Conservation (phyloP, 2,329 filamentous ascomycete species). For the Cladosporium sp. region DNA sequence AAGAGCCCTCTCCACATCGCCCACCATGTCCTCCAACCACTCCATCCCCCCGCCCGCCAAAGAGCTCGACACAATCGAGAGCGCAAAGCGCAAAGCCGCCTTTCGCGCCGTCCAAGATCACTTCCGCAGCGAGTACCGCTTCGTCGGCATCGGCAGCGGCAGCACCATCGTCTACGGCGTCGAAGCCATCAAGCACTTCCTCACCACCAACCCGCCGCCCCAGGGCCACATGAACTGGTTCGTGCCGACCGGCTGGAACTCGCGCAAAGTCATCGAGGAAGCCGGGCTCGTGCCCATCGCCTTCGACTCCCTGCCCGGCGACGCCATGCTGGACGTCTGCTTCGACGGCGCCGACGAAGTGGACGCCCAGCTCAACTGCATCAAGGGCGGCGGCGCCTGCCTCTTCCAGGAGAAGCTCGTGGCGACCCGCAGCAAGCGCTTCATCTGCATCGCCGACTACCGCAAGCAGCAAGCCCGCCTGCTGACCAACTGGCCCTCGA, state of each 20-base stretch:
- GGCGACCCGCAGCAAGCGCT: constrained; percentile 49
- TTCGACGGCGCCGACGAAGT: constrained; percentile 98
- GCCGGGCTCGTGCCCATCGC: constrained; percentile 76
- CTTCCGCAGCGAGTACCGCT: constrained; percentile 63
- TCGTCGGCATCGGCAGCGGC: constrained; percentile 78
- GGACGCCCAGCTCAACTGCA: constrained; percentile 90
- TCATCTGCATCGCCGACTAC: constrained; percentile 63
- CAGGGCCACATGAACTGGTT: constrained; percentile 72
- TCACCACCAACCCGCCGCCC: constrained; percentile 43
- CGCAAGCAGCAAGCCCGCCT: constrained; percentile 82
- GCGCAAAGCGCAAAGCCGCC: constrained; percentile 74
- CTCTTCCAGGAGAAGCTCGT: constrained; percentile 98
- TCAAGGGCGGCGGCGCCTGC: constrained; percentile 97
- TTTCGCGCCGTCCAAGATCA: constrained; percentile 73
- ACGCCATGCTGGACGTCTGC: constrained; percentile 74
- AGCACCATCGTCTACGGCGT: constrained; percentile 84
- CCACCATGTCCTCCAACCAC: constrained; percentile 5
- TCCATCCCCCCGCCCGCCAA: constrained; percentile 20
- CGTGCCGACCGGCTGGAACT: constrained; percentile 89
- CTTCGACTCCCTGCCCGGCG: constrained; percentile 71
- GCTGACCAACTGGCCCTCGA: constrained; percentile 73
- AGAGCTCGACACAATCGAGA: constrained; percentile 54
- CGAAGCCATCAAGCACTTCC: constrained; percentile 69
- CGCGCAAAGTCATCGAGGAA: constrained; percentile 78
- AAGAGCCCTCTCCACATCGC: constrained; percentile 9